Base-by-base conservation (phyloP, 2,329 filamentous ascomycete genomes). In the Penicillium brevicompactum region DNA sequence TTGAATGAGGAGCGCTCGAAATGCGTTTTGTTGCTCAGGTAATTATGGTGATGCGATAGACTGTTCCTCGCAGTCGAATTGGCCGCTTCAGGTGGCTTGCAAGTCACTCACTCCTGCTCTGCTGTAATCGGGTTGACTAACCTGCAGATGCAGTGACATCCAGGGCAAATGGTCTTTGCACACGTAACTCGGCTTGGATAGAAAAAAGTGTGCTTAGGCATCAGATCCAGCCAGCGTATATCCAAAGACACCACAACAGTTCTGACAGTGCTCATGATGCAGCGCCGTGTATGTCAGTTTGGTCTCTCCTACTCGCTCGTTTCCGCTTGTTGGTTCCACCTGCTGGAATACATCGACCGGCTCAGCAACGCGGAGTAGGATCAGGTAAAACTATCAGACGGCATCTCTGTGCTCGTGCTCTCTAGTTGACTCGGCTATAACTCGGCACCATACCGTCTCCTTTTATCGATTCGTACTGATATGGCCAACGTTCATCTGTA, bases 41-140 rank as follows among this genome's bases (percentile, higher is more conserved):
- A 37, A 47, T 37, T 38, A 38, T 38, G 8, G 41, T 46, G 42
- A 44, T 44, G 14, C 42, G 42, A 44, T 44, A 44, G 22, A 44
- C 42, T 44, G 42, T 44, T 18, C 42, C 42, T 44, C 22, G 42
- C 42, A 16, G 42, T 44, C 42, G 1, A 16, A 44, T 44, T 44
- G 27, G 14, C 14, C 13, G 42, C 42, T 18, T 44, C 14, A 44
- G 42, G 42, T 13, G 42, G 22, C 42, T 44, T 44, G 22, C 6
- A 44, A 46, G 44, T 46, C 30, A 46, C 30, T 37, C 18, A 46
- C n/a, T n/a, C n/a, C n/a, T n/a, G n/a, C 44, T 34, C 31, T 46
- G 27, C 43, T 46, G 27, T 46, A 46, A 49, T 42, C 40, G 18
- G 40, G 5, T 42, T 42, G 18, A 22, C 42, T 32, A 2, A 45